These are phyloP conservation scores for Lactarius quietus DNA, from an alignment of 768 basidiomycete genomes.

Conservation along the genomic window DNA sequence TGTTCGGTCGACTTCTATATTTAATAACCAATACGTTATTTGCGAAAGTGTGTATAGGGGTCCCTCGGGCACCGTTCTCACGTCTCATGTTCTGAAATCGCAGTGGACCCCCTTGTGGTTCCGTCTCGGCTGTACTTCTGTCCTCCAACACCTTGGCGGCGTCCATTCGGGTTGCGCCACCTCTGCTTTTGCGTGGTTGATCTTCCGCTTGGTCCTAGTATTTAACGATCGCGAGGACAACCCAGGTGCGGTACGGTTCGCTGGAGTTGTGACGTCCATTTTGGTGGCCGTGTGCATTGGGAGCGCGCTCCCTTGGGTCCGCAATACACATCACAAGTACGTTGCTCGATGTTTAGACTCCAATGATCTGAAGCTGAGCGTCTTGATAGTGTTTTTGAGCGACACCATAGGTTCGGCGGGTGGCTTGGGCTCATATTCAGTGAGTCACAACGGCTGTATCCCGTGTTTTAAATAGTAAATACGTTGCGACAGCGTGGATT, in stretches of 20 bases:
- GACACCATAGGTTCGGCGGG: slow-evolving; percentile 75
- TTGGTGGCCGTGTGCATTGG: slow-evolving; percentile 55
- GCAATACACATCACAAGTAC: slow-evolving; percentile 79
- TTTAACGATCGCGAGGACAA: slow-evolving; percentile 48
- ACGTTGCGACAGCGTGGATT: slow-evolving; percentile 44
- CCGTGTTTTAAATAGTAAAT: slow-evolving; percentile 2
- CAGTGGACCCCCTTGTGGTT: slow-evolving; percentile 43
- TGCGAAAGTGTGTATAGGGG: slow-evolving; percentile 34
- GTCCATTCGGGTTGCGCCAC: slow-evolving; percentile 75
- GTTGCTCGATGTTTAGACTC: slow-evolving; percentile 26
- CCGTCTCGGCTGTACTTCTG: slow-evolving; percentile 38
- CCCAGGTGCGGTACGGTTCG: slow-evolving; percentile 53
- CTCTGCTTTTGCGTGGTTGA: slow-evolving; percentile 67
- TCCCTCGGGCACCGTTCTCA: background rate
- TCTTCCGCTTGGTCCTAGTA: slow-evolving; percentile 57
- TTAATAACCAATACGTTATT: slow-evolving; percentile 36
- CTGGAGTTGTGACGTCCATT: slow-evolving; percentile 58
- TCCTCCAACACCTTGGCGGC: slow-evolving; percentile 61
- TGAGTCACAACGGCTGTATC: slow-evolving; percentile 32
- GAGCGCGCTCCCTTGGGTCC: slow-evolving; percentile 74
- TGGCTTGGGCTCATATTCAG: slow-evolving; percentile 57
- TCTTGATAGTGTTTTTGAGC: slow-evolving; percentile 62
- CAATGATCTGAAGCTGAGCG: slow-evolving; percentile 7
- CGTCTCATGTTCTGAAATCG: background rate
- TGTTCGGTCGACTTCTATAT: slow-evolving; percentile 40